These are phyloP conservation scores for Incumbomyces lentus DNA, from an alignment of 2,329 filamentous ascomycete genomes.

Conservation along the genomic window DNA sequence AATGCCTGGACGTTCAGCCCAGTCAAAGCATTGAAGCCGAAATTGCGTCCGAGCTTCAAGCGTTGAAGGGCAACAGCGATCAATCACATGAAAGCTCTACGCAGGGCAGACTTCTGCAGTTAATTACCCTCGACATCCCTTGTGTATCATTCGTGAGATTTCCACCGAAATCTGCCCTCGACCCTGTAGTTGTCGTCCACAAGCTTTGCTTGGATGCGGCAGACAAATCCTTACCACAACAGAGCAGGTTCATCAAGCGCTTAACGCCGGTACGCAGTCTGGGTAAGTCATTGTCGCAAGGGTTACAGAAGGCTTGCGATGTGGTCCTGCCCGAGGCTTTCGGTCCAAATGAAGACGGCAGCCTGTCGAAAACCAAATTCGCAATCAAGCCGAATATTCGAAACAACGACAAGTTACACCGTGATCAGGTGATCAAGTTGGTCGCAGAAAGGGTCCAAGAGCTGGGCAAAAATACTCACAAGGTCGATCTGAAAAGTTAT, in stretches of 20 bases:
- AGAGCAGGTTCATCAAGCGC: constrained; percentile 49
- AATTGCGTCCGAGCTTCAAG: constrained; percentile 48
- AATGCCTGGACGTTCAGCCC: constrained; percentile 18
- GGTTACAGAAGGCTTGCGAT: constrained; percentile 46
- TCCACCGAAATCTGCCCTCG: constrained; percentile 41
- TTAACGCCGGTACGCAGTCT: constrained; percentile 50
- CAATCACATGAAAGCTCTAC: constrained; percentile 28
- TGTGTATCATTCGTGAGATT: constrained; percentile 19
- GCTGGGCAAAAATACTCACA: constrained; percentile 40
- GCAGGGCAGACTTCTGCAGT: constrained; percentile 6
- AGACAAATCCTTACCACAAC: constrained; percentile 32
- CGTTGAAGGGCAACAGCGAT: constrained; percentile 39
- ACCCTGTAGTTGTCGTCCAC: constrained; percentile 51
- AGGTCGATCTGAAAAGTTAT: constrained; percentile 51
- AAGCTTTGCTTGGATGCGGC: constrained; percentile 48
- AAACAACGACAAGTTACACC: constrained; percentile 47
- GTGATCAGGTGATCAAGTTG: constrained; percentile 49
- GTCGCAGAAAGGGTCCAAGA: constrained; percentile 44
- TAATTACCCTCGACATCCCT: constrained; percentile 20
- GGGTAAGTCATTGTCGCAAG: constrained; percentile 47
- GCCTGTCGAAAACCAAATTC: constrained; percentile 35
- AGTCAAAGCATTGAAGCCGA: constrained; percentile 50
- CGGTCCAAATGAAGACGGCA: constrained; percentile 24
- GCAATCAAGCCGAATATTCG: constrained; percentile 53
- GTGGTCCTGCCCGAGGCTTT: constrained; percentile 51